Evolutionary conservation across 345 rosid genomes (phyloP), one percentile per base, ranked within the genome.

Genomic region (Syzygium grande): DNA sequence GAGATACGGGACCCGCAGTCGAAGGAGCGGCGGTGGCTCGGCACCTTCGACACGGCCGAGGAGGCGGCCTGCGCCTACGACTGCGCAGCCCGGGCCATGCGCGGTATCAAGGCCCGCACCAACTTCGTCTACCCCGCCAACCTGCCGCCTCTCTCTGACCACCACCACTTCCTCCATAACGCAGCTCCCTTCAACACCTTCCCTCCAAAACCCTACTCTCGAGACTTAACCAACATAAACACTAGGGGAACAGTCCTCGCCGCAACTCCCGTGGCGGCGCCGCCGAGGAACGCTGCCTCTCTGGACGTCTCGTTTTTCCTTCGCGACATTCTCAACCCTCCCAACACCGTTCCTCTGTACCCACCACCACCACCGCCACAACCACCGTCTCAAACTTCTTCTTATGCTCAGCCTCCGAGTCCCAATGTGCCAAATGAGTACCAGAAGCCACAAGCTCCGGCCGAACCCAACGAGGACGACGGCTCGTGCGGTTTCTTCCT

Each of bases 61-160:
- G 95, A 98, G 89, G 99, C 99, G 4, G 99, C 99, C 17, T 96
- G 98, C 85, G 99, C 99, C 34, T 98, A 98, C 77, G 99, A 98
- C 91, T 91, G 88, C 41, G 99, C 99, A 2, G 99, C 99, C 84
- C 95, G 97, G 61, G 93, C 96, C 87, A 93, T 98, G 95, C 98
- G 99, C 15, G 99, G 99, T 2, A 73, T 93, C 85, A 96, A 96
- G 89, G 99, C 99, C 83, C 93, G 99, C 27, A 98, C 99, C 29
- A 98, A 98, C 89, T 98, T 98, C 54, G 92, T 94, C 19, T 97
- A 98, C 89, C 96, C 98, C 11, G 73, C 90, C 6, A 38, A 91
- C 25, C 80, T 92, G 7, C 94, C 92, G 38, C 86, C 91, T 23
- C 88, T 89, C 86, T 51, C 56, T 84, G 85, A 79, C 79, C 90